Percentiles rank a stretch among this genome's conserved stretches.
These are phyloP conservation scores for Rubia tinctorum DNA, from an alignment of 305 asterid species.

Conservation along the genomic window DNA sequence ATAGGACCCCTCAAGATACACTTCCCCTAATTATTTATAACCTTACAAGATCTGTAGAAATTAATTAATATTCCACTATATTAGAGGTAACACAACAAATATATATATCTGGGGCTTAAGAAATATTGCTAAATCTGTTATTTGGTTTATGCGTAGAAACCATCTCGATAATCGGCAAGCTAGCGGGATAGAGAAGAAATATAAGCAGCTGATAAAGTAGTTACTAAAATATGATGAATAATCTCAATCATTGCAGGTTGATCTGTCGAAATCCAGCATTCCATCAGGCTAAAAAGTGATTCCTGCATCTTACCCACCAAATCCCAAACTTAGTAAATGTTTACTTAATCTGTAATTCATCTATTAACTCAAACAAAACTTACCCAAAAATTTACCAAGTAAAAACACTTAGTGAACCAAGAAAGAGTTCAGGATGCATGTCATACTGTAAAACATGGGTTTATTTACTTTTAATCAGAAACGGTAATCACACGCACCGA, in stretches of 20 bases:
- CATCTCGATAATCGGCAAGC: not conserved
- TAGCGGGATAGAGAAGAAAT: not conserved
- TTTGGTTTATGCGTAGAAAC: not conserved
- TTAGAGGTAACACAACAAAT: not conserved
- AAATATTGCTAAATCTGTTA: not conserved
- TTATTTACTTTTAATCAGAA: not conserved
- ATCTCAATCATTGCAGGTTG: not conserved
- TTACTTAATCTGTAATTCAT: not conserved
- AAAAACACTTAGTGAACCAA: not conserved
- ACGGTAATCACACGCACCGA: not conserved
- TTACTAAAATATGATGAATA: not conserved
- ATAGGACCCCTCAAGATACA: not conserved
- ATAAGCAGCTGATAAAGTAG: not conserved
- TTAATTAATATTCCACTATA: not conserved
- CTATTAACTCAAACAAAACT: not conserved
- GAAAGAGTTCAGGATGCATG: not conserved
- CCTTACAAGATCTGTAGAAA: not conserved
- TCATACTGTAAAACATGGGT: not conserved
- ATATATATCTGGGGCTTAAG: not conserved
- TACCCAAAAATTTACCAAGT: not conserved
- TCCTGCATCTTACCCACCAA: not conserved
- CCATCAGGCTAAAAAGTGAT: not conserved
- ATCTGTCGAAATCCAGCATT: not conserved
- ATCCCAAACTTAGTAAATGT: not conserved
- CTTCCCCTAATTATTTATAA: not conserved